Evolutionary conservation across 2,329 filamentous ascomycete species (phyloP).

Genomic region (Neofusicoccum parvum): DNA sequence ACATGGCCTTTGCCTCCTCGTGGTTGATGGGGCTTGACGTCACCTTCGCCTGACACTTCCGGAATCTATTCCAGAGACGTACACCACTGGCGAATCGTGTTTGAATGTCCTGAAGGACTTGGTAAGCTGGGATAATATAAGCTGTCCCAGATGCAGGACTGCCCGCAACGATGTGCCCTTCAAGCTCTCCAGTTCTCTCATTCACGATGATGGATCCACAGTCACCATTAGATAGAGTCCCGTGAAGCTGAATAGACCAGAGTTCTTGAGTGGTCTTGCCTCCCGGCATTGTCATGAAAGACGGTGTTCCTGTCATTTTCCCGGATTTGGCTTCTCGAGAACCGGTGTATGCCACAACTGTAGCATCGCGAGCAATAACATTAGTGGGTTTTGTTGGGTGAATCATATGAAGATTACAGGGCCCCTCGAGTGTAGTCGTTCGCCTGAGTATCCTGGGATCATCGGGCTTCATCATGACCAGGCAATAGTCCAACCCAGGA

Average conservation of each 20-base stretch:
- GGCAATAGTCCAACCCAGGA: conserved; percentile 22
- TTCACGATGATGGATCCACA: conserved; percentile 26
- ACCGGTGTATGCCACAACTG: neutral
- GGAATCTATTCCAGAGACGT: neutral
- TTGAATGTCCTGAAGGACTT: neutral
- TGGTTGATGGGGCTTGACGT: neutral
- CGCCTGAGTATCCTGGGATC: neutral
- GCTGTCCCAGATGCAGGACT: conserved; percentile 17
- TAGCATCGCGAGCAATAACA: neutral
- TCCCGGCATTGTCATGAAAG: conserved; percentile 21
- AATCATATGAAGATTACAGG: neutral
- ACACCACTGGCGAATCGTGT: neutral
- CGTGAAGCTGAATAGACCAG: conserved; percentile 21
- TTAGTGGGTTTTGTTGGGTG: neutral
- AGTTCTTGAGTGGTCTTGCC: conserved; percentile 23
- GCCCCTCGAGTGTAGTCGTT: accelerated
- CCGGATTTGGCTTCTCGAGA: conserved; percentile 1
- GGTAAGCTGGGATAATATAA: conserved; percentile 25
- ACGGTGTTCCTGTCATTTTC: conserved; percentile 14
- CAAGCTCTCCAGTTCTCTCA: conserved; percentile 12
- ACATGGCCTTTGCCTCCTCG: neutral
- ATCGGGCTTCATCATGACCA: neutral
- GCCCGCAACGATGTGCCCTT: conserved; percentile 28
- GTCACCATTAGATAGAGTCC: conserved; percentile 23
- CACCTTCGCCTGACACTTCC: neutral